Conservation (phyloP, 2,329 filamentous ascomycete genomes). For the Ophiostoma triangulosporum region DNA sequence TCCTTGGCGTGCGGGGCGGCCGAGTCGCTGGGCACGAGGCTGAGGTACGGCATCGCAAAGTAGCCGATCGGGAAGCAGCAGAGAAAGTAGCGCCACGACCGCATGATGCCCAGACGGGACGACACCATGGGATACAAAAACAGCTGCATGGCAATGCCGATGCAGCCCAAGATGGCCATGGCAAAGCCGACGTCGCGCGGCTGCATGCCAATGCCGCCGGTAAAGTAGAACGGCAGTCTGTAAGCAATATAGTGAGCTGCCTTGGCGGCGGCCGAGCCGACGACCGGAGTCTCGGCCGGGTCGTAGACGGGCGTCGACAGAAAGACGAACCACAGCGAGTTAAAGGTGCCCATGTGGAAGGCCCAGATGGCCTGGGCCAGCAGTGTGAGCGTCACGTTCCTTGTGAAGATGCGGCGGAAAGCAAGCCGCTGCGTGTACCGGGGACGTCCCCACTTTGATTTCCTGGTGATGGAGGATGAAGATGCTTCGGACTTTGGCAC, state of each 20-base stretch:
- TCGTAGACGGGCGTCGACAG: slow-evolving; percentile 55
- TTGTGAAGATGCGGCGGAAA: slow-evolving; percentile 41
- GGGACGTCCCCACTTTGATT: not conserved
- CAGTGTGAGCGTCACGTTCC: slow-evolving; percentile 40
- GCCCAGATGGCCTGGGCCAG: slow-evolving; percentile 56
- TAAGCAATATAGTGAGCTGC: slow-evolving; percentile 19
- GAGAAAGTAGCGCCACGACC: slow-evolving; percentile 54
- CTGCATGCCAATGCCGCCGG: slow-evolving; percentile 62
- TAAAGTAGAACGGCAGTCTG: slow-evolving; percentile 46
- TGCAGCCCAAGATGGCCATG: slow-evolving; percentile 60
- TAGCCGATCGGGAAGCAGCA: slow-evolving; percentile 60
- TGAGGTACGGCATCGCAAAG: slow-evolving; percentile 54
- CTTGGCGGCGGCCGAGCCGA: not conserved
- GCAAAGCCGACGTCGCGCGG: slow-evolving; percentile 61
- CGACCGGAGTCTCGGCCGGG: slow-evolving; percentile 21
- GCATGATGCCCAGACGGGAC: slow-evolving; percentile 50
- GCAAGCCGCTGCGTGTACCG: slow-evolving; percentile 35
- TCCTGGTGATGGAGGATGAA: not conserved
- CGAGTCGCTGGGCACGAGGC: slow-evolving; percentile 46
- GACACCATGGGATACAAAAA: slow-evolving; percentile 58
- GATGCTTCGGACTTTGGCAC: not conserved
- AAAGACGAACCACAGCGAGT: slow-evolving; percentile 64
- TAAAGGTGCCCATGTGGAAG: slow-evolving; percentile 64
- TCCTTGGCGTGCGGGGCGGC: slow-evolving; percentile 37
- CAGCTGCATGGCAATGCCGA: slow-evolving; percentile 63